Percentiles rank a stretch among this genome's conserved stretches.
These are phyloP conservation scores for Ogataea sp. DNA, from an alignment of 805 yeast genomes.

Conservation along the genomic window DNA sequence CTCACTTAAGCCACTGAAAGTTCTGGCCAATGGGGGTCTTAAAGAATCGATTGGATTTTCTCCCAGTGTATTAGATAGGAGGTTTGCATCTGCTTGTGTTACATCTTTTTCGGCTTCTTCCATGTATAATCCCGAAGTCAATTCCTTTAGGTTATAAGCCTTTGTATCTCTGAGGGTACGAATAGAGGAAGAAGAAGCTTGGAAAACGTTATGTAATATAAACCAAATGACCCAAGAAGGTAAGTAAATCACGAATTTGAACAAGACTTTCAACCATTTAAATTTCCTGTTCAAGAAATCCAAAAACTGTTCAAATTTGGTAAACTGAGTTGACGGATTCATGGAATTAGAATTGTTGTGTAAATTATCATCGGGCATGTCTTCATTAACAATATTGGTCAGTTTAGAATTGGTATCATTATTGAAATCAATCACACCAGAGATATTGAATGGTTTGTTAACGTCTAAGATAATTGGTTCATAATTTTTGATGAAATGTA, in stretches of 20 bases:
- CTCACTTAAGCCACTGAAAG: conserved; percentile 20
- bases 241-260: conserved; percentile 40
- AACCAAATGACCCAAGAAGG: conserved; percentile 63
- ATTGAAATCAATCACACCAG: conserved; percentile 7
- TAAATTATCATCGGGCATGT: conserved; percentile 11
- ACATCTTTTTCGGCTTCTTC: too few relatives aligned
- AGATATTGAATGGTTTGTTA: conserved; percentile 28
- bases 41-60: too few relatives aligned
- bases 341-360: background rate
- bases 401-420: background rate
- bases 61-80: too few relatives aligned
- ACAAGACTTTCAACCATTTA: conserved; percentile 40
- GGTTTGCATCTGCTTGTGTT: too few relatives aligned
- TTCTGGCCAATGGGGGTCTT: conserved; percentile 17
- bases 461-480: conserved; percentile 51
- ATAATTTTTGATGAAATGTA: conserved; percentile 42
- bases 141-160: background rate
- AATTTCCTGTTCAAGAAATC: conserved; percentile 30
- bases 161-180: conserved; percentile 23
- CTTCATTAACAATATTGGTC: conserved; percentile 12
- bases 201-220: conserved; percentile 31
- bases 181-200: conserved; percentile 25
- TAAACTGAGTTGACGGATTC: conserved; percentile 7
- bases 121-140: background rate
- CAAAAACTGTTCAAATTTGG: conserved; percentile 5